Conservation (phyloP, 257 asterid genomes). For the Solanum chiquidenum region DNA sequence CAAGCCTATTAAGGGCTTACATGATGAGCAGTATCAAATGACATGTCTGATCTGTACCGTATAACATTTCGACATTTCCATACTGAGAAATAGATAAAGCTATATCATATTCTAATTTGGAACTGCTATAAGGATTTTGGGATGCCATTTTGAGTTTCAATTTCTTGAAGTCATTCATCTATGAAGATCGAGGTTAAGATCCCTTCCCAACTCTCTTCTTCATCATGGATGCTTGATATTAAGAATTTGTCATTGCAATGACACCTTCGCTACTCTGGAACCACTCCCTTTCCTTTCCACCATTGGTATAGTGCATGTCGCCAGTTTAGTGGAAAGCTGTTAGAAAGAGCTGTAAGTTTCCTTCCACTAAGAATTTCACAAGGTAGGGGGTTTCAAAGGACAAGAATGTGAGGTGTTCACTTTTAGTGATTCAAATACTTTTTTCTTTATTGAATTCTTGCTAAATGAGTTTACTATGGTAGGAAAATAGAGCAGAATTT, state of each 20-base stretch:
- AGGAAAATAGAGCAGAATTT: not conserved
- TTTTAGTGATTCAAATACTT: not conserved
- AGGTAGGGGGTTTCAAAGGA: not conserved
- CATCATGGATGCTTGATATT: not conserved
- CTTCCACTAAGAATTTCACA: not conserved
- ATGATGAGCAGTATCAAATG: not conserved
- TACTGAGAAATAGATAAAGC: not conserved
- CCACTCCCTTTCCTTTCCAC: not conserved
- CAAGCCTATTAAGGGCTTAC: not conserved
- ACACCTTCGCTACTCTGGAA: not conserved
- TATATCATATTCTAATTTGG: not conserved
- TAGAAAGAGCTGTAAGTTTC: not conserved
- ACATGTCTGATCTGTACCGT: not conserved
- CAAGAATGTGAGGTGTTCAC: not conserved
- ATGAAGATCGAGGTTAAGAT: not conserved
- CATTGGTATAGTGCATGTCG: not conserved
- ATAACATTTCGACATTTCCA: not conserved
- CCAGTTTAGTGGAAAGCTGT: not conserved
- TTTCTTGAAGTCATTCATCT: not conserved
- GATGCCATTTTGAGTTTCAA: not conserved
- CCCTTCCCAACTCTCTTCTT: not conserved
- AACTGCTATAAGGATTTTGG: not conserved
- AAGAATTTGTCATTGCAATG: not conserved
- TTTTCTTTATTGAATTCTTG: not conserved
- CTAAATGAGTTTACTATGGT: not conserved